Conservation (phyloP, 2,329 filamentous ascomycete genomes). For the Shiraia sp. region DNA sequence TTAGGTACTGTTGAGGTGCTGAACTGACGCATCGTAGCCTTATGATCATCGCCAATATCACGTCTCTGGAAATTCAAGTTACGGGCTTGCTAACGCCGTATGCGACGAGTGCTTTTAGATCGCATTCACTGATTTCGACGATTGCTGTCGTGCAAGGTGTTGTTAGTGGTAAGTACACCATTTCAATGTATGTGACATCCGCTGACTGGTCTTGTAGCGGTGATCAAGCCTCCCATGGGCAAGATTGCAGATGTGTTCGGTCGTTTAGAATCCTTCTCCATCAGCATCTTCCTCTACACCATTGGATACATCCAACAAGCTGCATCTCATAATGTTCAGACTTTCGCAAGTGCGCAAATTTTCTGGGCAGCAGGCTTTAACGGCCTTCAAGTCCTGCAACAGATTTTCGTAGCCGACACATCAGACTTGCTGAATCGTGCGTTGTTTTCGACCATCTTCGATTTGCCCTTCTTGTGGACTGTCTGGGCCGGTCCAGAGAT, state of each 20-base stretch:
- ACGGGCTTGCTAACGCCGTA: conserved; percentile 64
- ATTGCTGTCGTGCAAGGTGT: conserved; percentile 67
- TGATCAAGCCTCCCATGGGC: conserved; percentile 64
- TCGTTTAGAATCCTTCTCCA: conserved; percentile 61
- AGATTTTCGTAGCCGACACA: conserved; percentile 68
- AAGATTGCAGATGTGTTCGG: conserved; percentile 67
- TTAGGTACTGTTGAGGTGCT: not conserved
- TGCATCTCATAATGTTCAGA: conserved; percentile 57
- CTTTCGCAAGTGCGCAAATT: conserved; percentile 58
- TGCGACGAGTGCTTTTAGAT: conserved; percentile 67
- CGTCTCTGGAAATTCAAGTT: conserved; percentile 68
- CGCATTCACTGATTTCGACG: conserved; percentile 68
- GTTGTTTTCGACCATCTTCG: conserved; percentile 61
- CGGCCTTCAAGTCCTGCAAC: conserved; percentile 63
- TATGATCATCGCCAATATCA: conserved; percentile 66
- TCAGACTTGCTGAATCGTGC: conserved; percentile 61
- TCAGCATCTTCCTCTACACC: conserved; percentile 59
- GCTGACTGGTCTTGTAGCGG: conserved; percentile 39
- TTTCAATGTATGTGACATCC: not conserved
- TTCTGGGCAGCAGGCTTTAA: conserved; percentile 66
- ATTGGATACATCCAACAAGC: conserved; percentile 64
- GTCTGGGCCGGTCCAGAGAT: conserved; percentile 64
- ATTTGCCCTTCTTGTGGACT: conserved; percentile 63
- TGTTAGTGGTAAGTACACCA: conserved; percentile 48
- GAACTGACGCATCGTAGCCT: conserved; percentile 27